phyloP scores from a whole-genome alignment of 495 filamentous ascomycete genomes.

The Penicillium taxi region DNA sequence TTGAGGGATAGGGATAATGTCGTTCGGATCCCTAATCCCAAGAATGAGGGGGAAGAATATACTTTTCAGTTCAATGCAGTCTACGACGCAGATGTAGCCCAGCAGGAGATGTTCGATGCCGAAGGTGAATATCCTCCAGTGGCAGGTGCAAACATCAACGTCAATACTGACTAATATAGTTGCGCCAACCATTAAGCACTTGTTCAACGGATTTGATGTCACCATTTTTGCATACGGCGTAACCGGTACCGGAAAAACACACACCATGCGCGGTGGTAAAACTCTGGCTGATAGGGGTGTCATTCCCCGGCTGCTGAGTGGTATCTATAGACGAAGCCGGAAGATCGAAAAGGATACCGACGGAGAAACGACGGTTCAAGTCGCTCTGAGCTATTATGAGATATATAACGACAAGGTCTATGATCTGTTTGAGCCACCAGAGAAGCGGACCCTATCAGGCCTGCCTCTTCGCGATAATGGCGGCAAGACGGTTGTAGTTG shows the following conservation, averaged over 20 bases:
- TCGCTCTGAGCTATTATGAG: slow-evolving; percentile 90
- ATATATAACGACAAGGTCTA: slow-evolving; percentile 97
- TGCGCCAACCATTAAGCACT: slow-evolving; percentile 72
- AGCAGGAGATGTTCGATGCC: slow-evolving; percentile 78
- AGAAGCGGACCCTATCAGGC: slow-evolving; percentile 79
- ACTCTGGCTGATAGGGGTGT: slow-evolving; percentile 81
- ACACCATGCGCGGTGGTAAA: slow-evolving; percentile 96
- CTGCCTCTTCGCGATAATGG: slow-evolving; percentile 85
- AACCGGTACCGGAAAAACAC: slow-evolving; percentile 93
- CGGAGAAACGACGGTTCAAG: slow-evolving; percentile 64
- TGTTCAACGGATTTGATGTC: slow-evolving; percentile 89
- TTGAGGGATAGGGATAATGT: slow-evolving; percentile 53
- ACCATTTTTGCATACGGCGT: slow-evolving; percentile 95
- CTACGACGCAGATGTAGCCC: slow-evolving; percentile 68
- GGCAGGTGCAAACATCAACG: background rate
- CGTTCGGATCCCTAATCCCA: slow-evolving; percentile 89
- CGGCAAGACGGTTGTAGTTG: slow-evolving; percentile 83
- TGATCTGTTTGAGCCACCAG: slow-evolving; percentile 84
- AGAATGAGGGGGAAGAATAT: slow-evolving; percentile 84
- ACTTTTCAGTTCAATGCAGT: slow-evolving; percentile 93
- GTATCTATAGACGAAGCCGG: slow-evolving; percentile 73
- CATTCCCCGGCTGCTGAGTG: slow-evolving; percentile 81
- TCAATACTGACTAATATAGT: slow-evolving; percentile 39
- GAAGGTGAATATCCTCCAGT: slow-evolving; percentile 56
- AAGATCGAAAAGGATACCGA: slow-evolving; percentile 82